Base-by-base conservation (phyloP, 2,329 filamentous ascomycete genomes). In the Lachnellula cervina region DNA sequence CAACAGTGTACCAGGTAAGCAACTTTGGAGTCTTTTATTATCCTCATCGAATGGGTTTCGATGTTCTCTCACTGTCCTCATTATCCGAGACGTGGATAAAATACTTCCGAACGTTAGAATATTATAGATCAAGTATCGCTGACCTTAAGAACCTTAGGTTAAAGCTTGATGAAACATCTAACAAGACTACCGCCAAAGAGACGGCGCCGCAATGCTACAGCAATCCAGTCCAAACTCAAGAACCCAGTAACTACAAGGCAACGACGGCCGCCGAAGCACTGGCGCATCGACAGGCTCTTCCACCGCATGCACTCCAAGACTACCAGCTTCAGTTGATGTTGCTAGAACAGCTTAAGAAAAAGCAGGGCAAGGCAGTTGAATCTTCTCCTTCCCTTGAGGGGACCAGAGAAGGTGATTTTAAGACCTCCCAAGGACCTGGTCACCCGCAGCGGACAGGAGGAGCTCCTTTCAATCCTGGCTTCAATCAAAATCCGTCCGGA, bases 271-370 rank as follows among this genome's bases (percentile, higher is more conserved):
- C 28, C 9, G 28, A 32, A 9, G 28, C 28, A 32, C 28, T 32
- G 9, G 28, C 28, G 8, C 9, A 11, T 32, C 2, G 9, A 8
- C 28, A 32, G 28, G 28, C 8, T 32, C 9, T 32, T 44, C 19
- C 37, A 16, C 2, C 13, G 2, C 37, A 19, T 49, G 16, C 7
- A n/a, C n/a, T 91, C 35, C 87, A 90, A 70, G 88, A 91, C 70
- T 91, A 91, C 66, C 88, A 91, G 74, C 89, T 90, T 87, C 88
- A 91, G 70, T 73, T 91, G 69, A 90, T 90, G 87, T 73, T 90
- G 51, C 79, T 91, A 13, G 88, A 91, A 72, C 87, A 90, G 71
- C 87, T 91, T 72, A 17, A 5, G 2, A 40, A 17, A 17, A 40
- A 40, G 37, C 28, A 40, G 37, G 37, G 37, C 14, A 40, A 40